Conservation (phyloP, 257 asterid species). For the Forsythia viridissima region DNA sequence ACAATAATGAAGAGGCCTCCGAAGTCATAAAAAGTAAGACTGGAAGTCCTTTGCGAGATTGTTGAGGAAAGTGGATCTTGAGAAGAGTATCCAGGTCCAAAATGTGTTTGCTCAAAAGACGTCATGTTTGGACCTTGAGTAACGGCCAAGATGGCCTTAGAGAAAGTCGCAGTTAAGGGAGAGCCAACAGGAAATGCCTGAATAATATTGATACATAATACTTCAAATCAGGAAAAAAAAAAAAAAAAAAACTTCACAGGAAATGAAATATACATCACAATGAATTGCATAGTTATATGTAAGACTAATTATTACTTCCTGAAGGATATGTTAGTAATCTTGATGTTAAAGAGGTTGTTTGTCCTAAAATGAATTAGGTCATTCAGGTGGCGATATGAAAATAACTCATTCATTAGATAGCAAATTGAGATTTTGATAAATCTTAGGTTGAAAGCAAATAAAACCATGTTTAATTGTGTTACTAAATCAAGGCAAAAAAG, state of each 20-base stretch:
- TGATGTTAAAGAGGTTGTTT: too few species aligned
- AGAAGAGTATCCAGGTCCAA: constrained; percentile 29
- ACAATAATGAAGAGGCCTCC: constrained; percentile 47
- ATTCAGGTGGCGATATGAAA: too few species aligned
- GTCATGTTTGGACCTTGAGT: constrained; percentile 35
- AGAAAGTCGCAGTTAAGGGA: constrained; percentile 40
- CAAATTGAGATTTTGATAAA: too few species aligned
- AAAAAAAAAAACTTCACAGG: not conserved
- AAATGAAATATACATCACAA: not conserved
- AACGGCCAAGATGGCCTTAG: constrained; percentile 47
- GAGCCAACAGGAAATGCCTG: constrained; percentile 56
- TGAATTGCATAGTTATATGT: not conserved
- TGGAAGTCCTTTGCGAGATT: constrained; percentile 25
- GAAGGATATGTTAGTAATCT: not conserved
- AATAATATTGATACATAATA: not conserved
- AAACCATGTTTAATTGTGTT: too few species aligned
- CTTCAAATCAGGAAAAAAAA: not conserved
- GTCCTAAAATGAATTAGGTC: too few species aligned
- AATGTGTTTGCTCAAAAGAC: constrained; percentile 28
- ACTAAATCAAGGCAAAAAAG: too few species aligned
- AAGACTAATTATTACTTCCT: too few species aligned
- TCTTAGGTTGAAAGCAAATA: too few species aligned
- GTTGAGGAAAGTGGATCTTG: constrained; percentile 15
- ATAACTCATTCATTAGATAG: too few species aligned
- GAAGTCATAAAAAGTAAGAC: constrained; percentile 26